Percentiles rank a stretch among this genome's conserved stretches.
Evolutionary conservation across 2,329 filamentous ascomycete species (phyloP).

Genomic region (Fusarium sp.): DNA sequence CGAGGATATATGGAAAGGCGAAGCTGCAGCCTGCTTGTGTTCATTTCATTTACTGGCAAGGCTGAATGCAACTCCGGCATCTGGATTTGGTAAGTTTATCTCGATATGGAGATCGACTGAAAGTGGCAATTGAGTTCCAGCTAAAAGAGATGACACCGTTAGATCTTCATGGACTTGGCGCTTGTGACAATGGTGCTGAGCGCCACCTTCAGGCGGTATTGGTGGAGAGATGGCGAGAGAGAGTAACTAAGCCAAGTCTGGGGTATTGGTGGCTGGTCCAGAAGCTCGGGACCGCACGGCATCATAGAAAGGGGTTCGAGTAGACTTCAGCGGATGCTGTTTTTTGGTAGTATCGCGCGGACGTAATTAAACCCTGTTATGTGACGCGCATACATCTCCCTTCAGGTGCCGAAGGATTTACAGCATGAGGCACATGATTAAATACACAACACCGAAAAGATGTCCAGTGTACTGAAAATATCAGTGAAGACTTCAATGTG

Average conservation of each 20-base stretch:
- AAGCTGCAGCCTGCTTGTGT: neutral
- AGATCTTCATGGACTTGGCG: neutral
- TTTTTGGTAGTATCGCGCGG: neutral
- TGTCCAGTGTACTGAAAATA: neutral
- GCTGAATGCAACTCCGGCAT: neutral
- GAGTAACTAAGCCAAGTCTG: neutral
- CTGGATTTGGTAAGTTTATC: no score
- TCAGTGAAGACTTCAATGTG: no score
- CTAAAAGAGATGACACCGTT: neutral
- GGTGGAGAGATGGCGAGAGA: neutral
- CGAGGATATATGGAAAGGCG: no score
- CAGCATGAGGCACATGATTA: rapidly evolving
- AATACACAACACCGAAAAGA: no score
- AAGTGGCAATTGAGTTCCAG: neutral
- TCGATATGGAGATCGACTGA: no score
- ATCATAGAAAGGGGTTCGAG: neutral
- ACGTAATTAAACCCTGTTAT: constrained; percentile 1
- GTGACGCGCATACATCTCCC: neutral
- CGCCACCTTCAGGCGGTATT: neutral
- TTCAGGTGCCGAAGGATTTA: neutral
- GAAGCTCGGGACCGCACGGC: neutral
- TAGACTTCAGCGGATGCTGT: neutral
- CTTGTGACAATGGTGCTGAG: neutral
- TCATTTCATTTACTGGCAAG: neutral
- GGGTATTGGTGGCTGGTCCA: neutral